A percentile compares a stretch with the other conserved stretches of the same genome.
These are phyloP conservation scores for Aspergillus heteromorphus DNA, from an alignment of 495 filamentous ascomycete species.

Conservation along the genomic window DNA sequence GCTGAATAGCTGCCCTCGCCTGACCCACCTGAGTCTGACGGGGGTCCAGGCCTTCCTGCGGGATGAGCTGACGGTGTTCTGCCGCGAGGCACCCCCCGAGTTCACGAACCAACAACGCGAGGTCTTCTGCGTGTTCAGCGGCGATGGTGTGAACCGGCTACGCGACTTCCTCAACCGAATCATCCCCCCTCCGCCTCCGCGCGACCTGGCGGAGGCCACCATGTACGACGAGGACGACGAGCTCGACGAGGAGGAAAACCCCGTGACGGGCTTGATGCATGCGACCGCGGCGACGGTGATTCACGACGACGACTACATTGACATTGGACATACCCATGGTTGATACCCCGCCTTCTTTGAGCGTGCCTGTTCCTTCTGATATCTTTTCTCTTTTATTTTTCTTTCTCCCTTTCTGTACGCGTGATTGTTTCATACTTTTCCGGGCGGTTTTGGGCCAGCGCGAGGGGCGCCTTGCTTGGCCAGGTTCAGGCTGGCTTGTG, in stretches of 20 bases:
- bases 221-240: conserved; percentile 56
- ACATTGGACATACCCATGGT: conserved; percentile 36
- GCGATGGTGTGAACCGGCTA: conserved; percentile 71
- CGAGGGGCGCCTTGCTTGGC: neutral
- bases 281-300: conserved; percentile 45
- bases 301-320: conserved; percentile 47
- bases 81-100: conserved; percentile 80
- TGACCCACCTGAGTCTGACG: conserved; percentile 93
- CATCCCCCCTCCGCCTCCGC: conserved; percentile 18
- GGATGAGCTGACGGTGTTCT: conserved; percentile 73
- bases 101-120: conserved; percentile 93
- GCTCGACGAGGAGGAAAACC: conserved; percentile 48
- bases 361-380: conserved; percentile 17
- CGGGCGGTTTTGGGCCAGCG: neutral
- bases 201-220: conserved; percentile 42
- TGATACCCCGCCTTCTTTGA: conserved; percentile 32
- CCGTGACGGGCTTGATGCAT: conserved; percentile 52
- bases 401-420: conserved; percentile 8
- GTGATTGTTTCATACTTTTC: neutral
- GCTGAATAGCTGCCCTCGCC: conserved; percentile 81
- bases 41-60: conserved; percentile 79
- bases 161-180: conserved; percentile 67
- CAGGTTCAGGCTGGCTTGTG: too few species aligned
- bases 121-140: conserved; percentile 97
- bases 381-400: conserved; percentile 12